phyloP scores from a whole-genome alignment of 208 protist genomes.

The Naegleria fowleri region DNA sequence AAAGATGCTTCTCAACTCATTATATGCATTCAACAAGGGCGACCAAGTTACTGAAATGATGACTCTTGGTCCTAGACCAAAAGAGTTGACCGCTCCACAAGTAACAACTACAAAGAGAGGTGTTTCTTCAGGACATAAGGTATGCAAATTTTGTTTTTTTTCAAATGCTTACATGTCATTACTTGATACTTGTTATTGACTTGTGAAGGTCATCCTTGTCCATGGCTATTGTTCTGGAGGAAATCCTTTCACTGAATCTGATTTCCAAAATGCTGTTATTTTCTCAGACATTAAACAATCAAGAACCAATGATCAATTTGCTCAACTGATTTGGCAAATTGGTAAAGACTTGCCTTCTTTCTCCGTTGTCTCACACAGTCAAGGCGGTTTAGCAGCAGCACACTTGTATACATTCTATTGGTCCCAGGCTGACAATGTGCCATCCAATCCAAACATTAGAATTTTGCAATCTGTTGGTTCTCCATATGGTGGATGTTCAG shows the following conservation, averaged over 20 bases:
- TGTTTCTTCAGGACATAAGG: background rate
- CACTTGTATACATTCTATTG: constrained; percentile 48
- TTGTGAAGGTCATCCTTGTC: constrained; percentile 31
- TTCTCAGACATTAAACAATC: constrained; percentile 29
- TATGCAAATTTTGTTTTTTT: no score
- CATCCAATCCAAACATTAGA: background rate
- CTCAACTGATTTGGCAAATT: constrained; percentile 29
- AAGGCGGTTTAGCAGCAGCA: constrained; percentile 43
- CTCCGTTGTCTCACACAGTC: constrained; percentile 43
- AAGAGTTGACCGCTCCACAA: background rate
- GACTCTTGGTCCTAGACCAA: background rate
- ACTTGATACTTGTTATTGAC: no score
- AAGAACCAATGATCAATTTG: constrained; percentile 38
- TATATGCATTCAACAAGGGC: background rate
- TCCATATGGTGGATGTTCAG: constrained; percentile 45
- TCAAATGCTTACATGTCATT: no score
- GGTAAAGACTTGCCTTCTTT: background rate
- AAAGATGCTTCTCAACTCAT: background rate
- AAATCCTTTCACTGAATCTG: constrained; percentile 25
- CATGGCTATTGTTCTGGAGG: constrained; percentile 37
- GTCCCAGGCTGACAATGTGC: background rate
- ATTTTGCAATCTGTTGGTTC: constrained; percentile 49
- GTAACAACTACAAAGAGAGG: background rate
- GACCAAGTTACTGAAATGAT: background rate
- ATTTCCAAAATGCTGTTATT: constrained; percentile 32